A percentile compares a stretch with the other conserved stretches of the same genome.
Evolutionary conservation across 441 rosid species (phyloP).

Genomic region (Populus hybrid): DNA sequence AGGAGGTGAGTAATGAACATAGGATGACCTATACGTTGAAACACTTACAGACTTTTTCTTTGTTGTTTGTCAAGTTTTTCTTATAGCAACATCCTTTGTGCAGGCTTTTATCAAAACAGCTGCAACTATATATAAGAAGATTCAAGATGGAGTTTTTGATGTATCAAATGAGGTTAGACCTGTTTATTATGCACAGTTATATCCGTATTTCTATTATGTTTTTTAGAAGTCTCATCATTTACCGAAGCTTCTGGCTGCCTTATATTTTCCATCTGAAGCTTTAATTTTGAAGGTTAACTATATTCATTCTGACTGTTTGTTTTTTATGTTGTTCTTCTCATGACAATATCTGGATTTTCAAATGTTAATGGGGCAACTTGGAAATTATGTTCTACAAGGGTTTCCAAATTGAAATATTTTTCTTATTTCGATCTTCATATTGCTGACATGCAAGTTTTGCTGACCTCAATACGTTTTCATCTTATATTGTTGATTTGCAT

Average conservation of each 20-base stretch:
- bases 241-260: background rate
- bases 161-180: conserved; percentile 78
- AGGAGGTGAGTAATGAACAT: conserved; percentile 52
- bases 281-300: background rate
- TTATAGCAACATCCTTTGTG: conserved; percentile 13
- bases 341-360: background rate
- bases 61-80: background rate
- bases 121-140: conserved; percentile 89
- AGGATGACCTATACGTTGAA: background rate
- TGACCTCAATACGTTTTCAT: background rate
- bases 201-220: background rate
- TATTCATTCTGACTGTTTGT: background rate
- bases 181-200: background rate
- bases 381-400: background rate
- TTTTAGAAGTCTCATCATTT: background rate
- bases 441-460: background rate
- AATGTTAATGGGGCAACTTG: background rate
- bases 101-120: conserved; percentile 97
- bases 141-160: conserved; percentile 96
- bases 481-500: background rate
- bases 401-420: background rate
- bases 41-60: background rate
- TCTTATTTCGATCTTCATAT: background rate
- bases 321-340: background rate
- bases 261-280: background rate